A percentile compares a stretch with the other conserved stretches of the same genome.
These are phyloP conservation scores for Sophora flavescens DNA, from an alignment of 306 rosid species.

Conservation along the genomic window DNA sequence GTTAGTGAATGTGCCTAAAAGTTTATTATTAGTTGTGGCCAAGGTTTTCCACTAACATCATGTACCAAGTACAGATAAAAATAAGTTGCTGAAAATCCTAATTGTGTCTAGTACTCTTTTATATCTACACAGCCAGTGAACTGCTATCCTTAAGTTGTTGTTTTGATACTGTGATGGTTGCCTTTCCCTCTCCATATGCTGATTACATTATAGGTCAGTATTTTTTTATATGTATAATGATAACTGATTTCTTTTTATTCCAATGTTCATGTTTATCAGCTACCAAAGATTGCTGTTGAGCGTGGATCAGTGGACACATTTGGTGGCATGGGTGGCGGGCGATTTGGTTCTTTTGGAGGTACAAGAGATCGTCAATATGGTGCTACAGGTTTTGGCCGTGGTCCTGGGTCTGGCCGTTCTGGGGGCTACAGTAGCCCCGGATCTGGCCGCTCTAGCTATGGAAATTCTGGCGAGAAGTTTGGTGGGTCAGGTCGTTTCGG, in stretches of 20 bases:
- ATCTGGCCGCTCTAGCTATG: conserved; percentile 60
- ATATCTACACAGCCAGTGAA: background rate
- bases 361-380: conserved; percentile 56
- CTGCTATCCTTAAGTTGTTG: conserved; percentile 5
- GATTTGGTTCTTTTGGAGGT: conserved; percentile 56
- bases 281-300: conserved; percentile 74
- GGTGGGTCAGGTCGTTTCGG: conserved; percentile 62
- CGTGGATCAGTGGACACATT: conserved; percentile 56
- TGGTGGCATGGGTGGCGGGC: conserved; percentile 64
- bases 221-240: conserved; percentile 27
- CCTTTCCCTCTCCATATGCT: background rate
- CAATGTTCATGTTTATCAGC: conserved; percentile 62
- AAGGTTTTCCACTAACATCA: background rate
- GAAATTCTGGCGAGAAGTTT: conserved; percentile 49
- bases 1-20: background rate
- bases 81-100: conserved; percentile 26
- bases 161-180: background rate
- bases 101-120: background rate
- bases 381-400: conserved; percentile 55
- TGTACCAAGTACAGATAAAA: background rate
- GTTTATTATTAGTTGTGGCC: background rate
- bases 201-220: background rate
- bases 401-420: conserved; percentile 60
- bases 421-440: conserved; percentile 53
- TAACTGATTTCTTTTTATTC: conserved; percentile 37